Evolutionary conservation across 768 basidiomycete species (phyloP).

Genomic region (Mrakia gelida): DNA sequence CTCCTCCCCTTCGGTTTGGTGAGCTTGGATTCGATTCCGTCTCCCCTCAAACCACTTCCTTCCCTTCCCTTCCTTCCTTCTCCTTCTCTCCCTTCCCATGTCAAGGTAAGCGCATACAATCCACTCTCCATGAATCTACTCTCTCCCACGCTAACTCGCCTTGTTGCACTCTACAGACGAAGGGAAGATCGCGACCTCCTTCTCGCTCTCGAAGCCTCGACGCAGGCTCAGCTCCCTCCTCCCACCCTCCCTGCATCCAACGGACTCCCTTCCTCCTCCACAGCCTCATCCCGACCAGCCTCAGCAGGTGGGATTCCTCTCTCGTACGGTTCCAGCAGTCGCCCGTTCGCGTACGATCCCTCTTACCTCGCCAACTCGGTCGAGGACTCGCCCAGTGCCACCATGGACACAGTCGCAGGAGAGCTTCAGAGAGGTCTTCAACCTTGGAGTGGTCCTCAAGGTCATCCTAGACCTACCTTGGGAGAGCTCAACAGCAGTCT

Average conservation of each 20-base stretch:
- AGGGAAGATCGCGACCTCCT: background rate
- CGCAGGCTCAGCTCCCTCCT: background rate
- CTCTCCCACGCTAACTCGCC: no score
- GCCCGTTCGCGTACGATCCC: background rate
- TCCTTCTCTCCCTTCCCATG: background rate
- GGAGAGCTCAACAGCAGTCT: background rate
- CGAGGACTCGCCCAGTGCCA: background rate
- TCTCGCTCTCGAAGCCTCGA: background rate
- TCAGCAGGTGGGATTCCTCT: background rate
- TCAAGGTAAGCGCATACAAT: slow-evolving; percentile 1
- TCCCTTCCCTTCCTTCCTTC: no score
- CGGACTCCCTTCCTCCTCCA: background rate
- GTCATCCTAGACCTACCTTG: background rate
- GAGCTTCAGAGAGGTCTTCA: background rate
- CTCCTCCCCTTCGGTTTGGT: background rate
- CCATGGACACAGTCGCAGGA: background rate
- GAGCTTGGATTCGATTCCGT: background rate
- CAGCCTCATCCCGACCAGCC: background rate
- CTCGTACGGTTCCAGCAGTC: background rate
- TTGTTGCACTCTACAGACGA: background rate
- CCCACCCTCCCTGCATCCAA: background rate
- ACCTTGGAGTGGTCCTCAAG: background rate
- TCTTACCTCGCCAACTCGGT: slow-evolving; percentile 2
- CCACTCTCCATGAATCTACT: no score
- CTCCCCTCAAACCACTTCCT: background rate